Evolutionary conservation across 768 basidiomycete species (phyloP).

Genomic region (Termitomyces sp.): DNA sequence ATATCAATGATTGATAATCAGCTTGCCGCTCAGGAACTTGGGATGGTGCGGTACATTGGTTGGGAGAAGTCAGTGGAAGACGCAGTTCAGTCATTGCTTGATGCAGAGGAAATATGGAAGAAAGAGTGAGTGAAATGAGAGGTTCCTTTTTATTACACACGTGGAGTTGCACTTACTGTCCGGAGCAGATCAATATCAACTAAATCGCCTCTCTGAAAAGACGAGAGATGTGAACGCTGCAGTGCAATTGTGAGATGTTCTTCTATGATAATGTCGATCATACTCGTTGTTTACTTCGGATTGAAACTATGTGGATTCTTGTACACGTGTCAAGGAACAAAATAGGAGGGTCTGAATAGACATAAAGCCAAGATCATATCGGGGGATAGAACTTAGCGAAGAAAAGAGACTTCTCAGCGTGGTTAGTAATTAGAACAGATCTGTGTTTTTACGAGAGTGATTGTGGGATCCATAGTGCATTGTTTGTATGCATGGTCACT

Average conservation of each 20-base stretch:
- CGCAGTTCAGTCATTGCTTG: constrained; percentile 1
- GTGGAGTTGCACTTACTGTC: not conserved
- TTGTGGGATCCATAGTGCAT: no score
- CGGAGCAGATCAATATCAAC: not conserved
- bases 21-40: not conserved
- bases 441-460: no score
- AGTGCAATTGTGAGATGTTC: not conserved
- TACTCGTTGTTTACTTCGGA: not conserved
- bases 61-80: constrained; percentile 9
- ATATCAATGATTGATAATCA: not conserved
- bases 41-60: constrained; percentile 2
- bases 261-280: not conserved
- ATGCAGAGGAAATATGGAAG: constrained; percentile 6
- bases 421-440: no score
- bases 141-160: not conserved
- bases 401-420: no score
- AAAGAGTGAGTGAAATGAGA: not conserved
- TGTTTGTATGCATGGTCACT: no score
- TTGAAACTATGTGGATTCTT: no score
- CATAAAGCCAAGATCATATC: no score
- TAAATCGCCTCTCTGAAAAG: not conserved
- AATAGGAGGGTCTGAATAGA: no score
- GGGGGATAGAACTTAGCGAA: no score
- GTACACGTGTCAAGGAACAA: no score
- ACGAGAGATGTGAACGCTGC: not conserved